A percentile compares a stretch with the other conserved stretches of the same genome.
Conservation (phyloP, 352 stramenopile genomes). For the Globisporangium nagaii region DNA sequence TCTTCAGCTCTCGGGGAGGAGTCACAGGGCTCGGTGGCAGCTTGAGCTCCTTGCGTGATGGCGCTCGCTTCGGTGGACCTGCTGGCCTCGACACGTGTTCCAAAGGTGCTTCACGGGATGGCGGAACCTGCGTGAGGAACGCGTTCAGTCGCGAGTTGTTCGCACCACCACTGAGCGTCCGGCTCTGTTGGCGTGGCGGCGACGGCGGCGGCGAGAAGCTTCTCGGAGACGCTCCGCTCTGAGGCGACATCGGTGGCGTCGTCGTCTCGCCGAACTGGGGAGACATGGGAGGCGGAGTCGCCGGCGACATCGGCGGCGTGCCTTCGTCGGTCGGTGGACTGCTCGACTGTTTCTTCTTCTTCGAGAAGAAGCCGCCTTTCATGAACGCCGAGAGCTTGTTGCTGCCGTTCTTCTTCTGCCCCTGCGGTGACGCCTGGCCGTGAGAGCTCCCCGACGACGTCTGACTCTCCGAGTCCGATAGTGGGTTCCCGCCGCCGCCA, state of each 20-base stretch:
- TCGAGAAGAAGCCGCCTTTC: conserved; percentile 68
- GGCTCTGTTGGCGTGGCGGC: conserved; percentile 24
- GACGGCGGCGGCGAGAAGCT: conserved; percentile 12
- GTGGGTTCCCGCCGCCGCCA: conserved; percentile 25
- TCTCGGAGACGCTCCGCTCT: conserved; percentile 2
- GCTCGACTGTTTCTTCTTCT: conserved; percentile 56
- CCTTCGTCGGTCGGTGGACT: conserved; percentile 27
- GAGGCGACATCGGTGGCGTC: conserved; percentile 16
- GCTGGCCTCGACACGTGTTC: conserved; percentile 53
- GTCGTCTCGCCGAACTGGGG: conserved; percentile 25
- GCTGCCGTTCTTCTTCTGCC: conserved; percentile 49
- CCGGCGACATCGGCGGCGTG: conserved; percentile 44
- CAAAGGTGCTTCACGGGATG: conserved; percentile 46
- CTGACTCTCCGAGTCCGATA: conserved; percentile 65
- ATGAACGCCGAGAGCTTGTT: conserved; percentile 79
- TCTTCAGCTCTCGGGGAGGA: conserved; percentile 18
- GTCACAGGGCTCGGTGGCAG: conserved; percentile 17
- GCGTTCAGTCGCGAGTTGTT: conserved; percentile 64
- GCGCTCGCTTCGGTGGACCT: conserved; percentile 46
- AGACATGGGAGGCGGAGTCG: conserved; percentile 50
- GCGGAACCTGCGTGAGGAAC: conserved; percentile 71
- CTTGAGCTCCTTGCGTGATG: conserved; percentile 33
- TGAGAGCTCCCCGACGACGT: conserved; percentile 59
- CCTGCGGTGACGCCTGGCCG: conserved; percentile 32
- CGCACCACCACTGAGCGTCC: conserved; percentile 36